Evolutionary conservation across 306 rosid species (phyloP), one percentile per base, ranked within the genome.

Genomic region (Cajanus cajan): DNA sequence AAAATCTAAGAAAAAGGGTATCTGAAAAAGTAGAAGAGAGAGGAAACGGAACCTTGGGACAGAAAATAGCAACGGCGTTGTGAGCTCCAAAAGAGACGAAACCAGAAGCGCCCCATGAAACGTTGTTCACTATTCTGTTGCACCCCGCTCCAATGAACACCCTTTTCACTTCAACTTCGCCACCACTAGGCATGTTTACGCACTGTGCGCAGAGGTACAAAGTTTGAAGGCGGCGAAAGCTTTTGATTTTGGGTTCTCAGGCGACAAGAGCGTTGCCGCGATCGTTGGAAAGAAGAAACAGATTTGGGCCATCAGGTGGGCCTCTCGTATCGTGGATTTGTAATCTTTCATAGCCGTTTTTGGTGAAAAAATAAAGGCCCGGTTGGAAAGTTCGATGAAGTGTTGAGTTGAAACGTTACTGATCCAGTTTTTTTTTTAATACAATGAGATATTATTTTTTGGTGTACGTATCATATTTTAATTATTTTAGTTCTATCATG

Each of bases 101-200:
- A 79, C 91, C 94, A 77, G 86, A 95, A 59, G 98, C 98, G 9
- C 98, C 98, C 94, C 94, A 95, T 0, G 98, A 91, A 21, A 91
- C 94, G 82, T 95, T 95, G 89, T 93, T 93, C 44, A 93, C 98
- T 73, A 93, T 78, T 78, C 94, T 85, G 88, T 95, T 95, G 81
- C 99, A 95, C 5, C 97, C 98, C 39, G 97, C 96, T 84, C 98
- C 99, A 40, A 93, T 87, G 50, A 95, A 95, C 47, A 87, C 86
- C 65, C 80, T 71, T 71, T 93, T 90, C 34, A 86, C 96, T 78
- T 86, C 94, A 21, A 76, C 82, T 6, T 65, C 83, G 22, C 52
- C 72, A 5, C 36, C 48, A 28, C 37, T 50, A 3, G 73, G 72
- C 95, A 87, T 87, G 44, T 4, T 82, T 28, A 22, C 34, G 4